Evolutionary conservation across 2,329 filamentous ascomycete species (phyloP), one percentile per base, ranked within the genome.

Genomic region (Cladosporium sp.): DNA sequence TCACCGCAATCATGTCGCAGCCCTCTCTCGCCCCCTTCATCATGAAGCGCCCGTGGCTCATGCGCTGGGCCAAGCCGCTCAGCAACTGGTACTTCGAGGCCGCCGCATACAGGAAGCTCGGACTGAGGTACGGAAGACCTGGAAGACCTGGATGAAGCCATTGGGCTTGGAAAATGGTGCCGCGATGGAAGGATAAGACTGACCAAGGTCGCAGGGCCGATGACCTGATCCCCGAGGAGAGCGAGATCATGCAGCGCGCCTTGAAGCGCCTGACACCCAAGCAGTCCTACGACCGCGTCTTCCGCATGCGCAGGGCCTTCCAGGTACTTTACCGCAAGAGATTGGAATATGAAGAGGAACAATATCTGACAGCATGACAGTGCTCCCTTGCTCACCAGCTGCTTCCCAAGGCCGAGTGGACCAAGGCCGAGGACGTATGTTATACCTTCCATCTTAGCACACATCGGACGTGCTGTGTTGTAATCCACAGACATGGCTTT

Each of bases 201-300:
- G 49, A 46, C 42, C 19, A 43, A 27, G 39, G 15, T 32, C 45
- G 62, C 69, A 97, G 93, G 73, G 84, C 85, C 79, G 93, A 98
- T 74, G 93, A 98, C 71, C 76, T 98, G 69, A 87, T 96, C 69
- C 83, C 87, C 69, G 93, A 98, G 75, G 93, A 98, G 77, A 86
- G 80, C 78, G 87, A 93, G 64, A 75, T 78, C 52, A 89, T 95
- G 65, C 85, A 93, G 72, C 80, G 85, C 62, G 93, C 93, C 57
- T 81, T 98, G 67, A 87, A 88, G 80, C 89, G 93, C 70, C 86
- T 98, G 56, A 82, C 87, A 52, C 80, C 88, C 65, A 88, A 94
- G 78, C 88, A 93, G 70, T 80, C 85, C 65, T 97, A 97, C 77
- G 93, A 98, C 78, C 92, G 93, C 71, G 83, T 97, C 70, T 98